Evolutionary conservation across 805 yeast species (phyloP).

Genomic region (Candida pseudofarinosa): DNA sequence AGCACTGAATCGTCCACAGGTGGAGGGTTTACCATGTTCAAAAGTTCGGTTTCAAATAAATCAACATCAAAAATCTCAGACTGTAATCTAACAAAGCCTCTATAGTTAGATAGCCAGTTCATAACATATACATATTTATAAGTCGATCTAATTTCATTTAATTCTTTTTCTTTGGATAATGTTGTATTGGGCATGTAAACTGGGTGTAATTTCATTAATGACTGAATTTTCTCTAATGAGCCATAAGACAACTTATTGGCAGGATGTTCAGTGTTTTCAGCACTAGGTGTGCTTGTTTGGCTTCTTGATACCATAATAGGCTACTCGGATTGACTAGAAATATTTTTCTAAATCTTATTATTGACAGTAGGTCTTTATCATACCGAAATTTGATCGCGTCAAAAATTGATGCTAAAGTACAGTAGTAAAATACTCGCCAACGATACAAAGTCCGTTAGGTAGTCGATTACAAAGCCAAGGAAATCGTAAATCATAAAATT

Average conservation of each 20-base stretch:
- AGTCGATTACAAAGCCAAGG: too few relatives aligned
- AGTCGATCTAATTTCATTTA: constrained; percentile 13
- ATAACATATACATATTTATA: constrained; percentile 28
- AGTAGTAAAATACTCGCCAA: too few relatives aligned
- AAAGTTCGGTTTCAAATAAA: constrained; percentile 57
- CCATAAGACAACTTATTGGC: constrained; percentile 11
- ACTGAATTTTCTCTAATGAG: constrained; percentile 13
- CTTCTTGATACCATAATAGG: constrained; percentile 7
- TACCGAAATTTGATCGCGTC: too few relatives aligned
- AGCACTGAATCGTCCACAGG: constrained; percentile 31
- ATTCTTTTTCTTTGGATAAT: constrained; percentile 6
- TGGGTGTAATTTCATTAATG: constrained; percentile 18
- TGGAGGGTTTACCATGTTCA: constrained; percentile 31
- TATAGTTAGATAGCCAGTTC: constrained; percentile 55
- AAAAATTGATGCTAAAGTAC: too few relatives aligned
- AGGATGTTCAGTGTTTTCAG: constrained; percentile 7
- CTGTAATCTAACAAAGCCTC: constrained; percentile 47
- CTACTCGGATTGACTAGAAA: not conserved
- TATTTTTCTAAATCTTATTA: not conserved
- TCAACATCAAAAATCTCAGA: constrained; percentile 56
- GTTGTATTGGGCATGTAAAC: constrained; percentile 16
- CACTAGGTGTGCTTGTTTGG: constrained; percentile 6
- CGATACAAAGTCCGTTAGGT: too few relatives aligned
- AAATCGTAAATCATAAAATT: too few relatives aligned
- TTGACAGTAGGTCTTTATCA: not conserved